Base-by-base conservation (phyloP, 768 basidiomycete species). In the Suillus placidus region DNA sequence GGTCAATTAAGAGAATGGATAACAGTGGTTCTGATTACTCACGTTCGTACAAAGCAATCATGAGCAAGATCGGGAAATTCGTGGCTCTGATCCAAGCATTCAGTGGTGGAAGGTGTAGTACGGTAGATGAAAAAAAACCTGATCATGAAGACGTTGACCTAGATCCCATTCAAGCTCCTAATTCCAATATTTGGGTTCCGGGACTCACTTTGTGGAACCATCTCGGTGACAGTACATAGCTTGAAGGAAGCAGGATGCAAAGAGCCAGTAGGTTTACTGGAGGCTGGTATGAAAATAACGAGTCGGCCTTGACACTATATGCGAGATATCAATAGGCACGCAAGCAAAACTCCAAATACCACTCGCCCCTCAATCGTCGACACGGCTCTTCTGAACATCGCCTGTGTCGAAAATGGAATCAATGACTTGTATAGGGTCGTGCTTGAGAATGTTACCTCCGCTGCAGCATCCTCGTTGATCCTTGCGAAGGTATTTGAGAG, bases 331-430 rank as follows among this genome's bases (percentile, higher is more conserved):
- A 77, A 61, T 4, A 61, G 26, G 35, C 67, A 43, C 8, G 14
- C 63, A 63, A 38, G 38, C 35, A 57, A 30, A 23, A 63, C 64
- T 20, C 14, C n/a, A 14, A 20, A 56, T 32, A 52, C 65, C 73
- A 71, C 58, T 60, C 80, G 87, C 96, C 93, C 95, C 83, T 99
- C 97, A 60, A 99, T 89, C 0, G 96, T 98, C 2, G 90, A 88
- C 2, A 98, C 97, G 0, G 96, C 95, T 73, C 90, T 90, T 57
- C 97, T 84, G 76, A 97, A 98, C 95, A 97, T 95, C 2, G 92
- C 93, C 92, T 97, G 68, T 16, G 67, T 45, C 63, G 32, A 34
- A 37, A 51, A 51, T 23, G 65, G 49, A 61, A 57, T 32, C 38
- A 56, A n/a, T 9, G 40, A 35, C 14, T n/a, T 13, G 43, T 18